Conservation (phyloP, 2,329 filamentous ascomycete species). For the Alternaria sp. region DNA sequence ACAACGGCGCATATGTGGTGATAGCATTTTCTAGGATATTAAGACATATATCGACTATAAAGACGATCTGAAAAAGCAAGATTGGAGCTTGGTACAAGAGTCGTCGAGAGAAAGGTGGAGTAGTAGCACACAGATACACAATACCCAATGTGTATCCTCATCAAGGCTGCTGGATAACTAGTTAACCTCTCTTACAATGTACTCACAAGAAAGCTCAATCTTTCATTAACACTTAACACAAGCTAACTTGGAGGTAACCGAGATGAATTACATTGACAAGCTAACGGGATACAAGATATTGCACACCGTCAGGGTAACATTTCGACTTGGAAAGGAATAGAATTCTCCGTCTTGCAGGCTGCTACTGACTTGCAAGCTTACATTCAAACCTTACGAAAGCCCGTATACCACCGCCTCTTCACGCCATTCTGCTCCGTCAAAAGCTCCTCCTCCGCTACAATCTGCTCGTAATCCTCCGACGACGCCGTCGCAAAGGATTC, state of each 20-base stretch:
- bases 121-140: background rate
- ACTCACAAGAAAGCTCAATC: background rate
- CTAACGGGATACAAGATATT: background rate
- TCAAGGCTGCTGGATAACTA: background rate
- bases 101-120: no score
- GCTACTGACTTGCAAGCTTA: background rate
- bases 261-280: background rate
- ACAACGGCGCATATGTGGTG: no score
- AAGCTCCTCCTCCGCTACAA: background rate
- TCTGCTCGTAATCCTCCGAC: constrained; percentile 10
- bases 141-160: background rate
- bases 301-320: background rate
- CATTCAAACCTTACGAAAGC: constrained; percentile 9
- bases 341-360: no score
- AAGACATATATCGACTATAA: no score
- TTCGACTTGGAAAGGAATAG: no score
- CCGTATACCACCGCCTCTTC: constrained; percentile 25
- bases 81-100: no score
- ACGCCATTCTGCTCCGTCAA: constrained; percentile 17
- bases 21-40: no score
- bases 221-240: no score
- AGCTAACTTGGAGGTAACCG: no score
- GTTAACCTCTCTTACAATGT: background rate
- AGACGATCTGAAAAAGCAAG: no score
- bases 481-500: constrained; percentile 12